phyloP scores from a whole-genome alignment of 2,329 filamentous ascomycete species.

The Xylaria sp. region DNA sequence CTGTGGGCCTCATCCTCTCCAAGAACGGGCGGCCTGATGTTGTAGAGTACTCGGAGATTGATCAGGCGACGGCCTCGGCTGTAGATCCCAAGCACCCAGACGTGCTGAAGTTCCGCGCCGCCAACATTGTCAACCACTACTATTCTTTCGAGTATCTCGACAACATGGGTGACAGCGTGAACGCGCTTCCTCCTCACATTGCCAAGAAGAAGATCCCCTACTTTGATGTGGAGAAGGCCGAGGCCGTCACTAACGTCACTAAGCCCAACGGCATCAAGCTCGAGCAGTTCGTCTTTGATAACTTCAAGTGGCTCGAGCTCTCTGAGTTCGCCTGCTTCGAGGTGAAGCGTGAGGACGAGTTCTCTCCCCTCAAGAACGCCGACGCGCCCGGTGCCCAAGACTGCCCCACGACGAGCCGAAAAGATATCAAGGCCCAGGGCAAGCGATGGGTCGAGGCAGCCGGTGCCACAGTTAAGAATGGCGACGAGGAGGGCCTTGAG shows the following conservation, averaged over 20 bases:
- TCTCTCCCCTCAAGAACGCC: slow-evolving; percentile 92
- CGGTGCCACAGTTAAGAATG: slow-evolving; percentile 72
- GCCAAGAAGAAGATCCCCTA: slow-evolving; percentile 98
- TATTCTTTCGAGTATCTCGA: slow-evolving; percentile 95
- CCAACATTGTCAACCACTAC: slow-evolving; percentile 99
- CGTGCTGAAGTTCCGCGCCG: slow-evolving; percentile 92
- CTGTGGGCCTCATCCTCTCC: slow-evolving; percentile 89
- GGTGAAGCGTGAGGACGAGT: slow-evolving; percentile 96
- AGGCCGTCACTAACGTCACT: slow-evolving; percentile 71
- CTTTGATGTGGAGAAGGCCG: slow-evolving; percentile 76
- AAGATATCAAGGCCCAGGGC: slow-evolving; percentile 89
- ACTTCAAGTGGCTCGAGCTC: slow-evolving; percentile 87
- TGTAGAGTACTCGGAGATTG: slow-evolving; percentile 98
- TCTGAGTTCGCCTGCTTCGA: slow-evolving; percentile 95
- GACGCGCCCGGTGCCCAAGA: slow-evolving; percentile 56
- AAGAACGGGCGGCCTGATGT: slow-evolving; percentile 98
- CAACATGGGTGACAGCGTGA: slow-evolving; percentile 83
- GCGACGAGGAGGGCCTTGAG: slow-evolving; percentile 73
- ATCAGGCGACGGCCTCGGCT: slow-evolving; percentile 85
- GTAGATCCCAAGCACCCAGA: slow-evolving; percentile 79
- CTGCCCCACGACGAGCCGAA: slow-evolving; percentile 89
- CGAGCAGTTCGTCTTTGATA: slow-evolving; percentile 98
- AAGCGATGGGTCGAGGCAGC: slow-evolving; percentile 82
- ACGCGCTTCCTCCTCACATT: slow-evolving; percentile 91
- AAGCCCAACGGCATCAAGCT: slow-evolving; percentile 98